These are phyloP conservation scores for Globisporangium radiosum DNA, from an alignment of 352 stramenopile species.

Conservation along the genomic window DNA sequence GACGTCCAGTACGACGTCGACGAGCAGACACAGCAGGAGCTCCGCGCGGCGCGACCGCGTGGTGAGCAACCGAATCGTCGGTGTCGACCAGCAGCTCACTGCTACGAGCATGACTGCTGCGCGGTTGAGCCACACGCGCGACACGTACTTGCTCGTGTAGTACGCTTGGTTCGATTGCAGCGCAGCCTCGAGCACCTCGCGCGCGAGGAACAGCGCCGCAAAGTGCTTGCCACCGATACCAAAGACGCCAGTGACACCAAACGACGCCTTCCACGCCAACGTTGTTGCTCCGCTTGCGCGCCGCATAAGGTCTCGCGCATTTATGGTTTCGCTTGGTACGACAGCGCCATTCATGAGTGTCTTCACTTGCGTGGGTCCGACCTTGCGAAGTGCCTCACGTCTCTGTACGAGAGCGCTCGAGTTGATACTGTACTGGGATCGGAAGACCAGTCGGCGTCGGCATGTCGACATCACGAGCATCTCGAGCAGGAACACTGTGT, in stretches of 20 bases:
- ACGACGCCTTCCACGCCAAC: not conserved
- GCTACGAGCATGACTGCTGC: not conserved
- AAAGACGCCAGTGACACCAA: conserved; percentile 5
- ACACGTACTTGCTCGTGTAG: conserved; percentile 2
- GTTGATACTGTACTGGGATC: not conserved
- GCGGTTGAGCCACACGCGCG: conserved; percentile 5
- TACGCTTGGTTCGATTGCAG: conserved; percentile 16
- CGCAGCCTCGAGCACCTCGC: conserved; percentile 11
- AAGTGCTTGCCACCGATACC: conserved; percentile 12
- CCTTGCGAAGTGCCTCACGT: too few species aligned
- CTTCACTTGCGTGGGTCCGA: too few species aligned
- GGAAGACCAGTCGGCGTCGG: conserved; percentile 7
- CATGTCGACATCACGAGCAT: conserved; percentile 12
- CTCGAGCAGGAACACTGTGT: conserved; percentile 6
- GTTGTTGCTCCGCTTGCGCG: too few species aligned
- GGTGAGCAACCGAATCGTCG: not conserved
- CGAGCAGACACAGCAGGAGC: not conserved
- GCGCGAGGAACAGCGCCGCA: conserved; percentile 7
- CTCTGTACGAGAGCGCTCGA: not conserved
- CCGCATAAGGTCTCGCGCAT: too few species aligned
- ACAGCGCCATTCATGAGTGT: too few species aligned
- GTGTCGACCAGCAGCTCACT: conserved; percentile 9
- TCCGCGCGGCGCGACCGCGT: not conserved
- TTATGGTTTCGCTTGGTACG: too few species aligned
- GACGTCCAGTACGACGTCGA: not conserved